These are phyloP conservation scores for Ophioceras dolichostomum DNA, from an alignment of 2,329 filamentous ascomycete species.

Conservation along the genomic window DNA sequence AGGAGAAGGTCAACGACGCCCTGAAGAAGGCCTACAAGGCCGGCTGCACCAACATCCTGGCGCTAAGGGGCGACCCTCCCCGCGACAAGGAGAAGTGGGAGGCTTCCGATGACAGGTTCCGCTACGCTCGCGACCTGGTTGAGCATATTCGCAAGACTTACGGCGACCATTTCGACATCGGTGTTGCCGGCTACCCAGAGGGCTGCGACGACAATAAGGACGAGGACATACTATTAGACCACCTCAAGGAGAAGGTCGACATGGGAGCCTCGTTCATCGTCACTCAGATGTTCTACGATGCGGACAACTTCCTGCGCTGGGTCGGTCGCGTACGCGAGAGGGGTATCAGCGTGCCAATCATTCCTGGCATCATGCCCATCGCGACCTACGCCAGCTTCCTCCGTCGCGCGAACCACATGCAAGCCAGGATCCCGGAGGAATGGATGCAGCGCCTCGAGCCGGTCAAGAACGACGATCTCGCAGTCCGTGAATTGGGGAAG, in stretches of 20 bases:
- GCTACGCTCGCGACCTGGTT: conserved; percentile 81
- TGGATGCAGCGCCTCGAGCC: conserved; percentile 80
- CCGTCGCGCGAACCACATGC: conserved; percentile 81
- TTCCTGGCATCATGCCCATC: conserved; percentile 90
- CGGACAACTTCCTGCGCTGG: conserved; percentile 89
- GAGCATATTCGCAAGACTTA: conserved; percentile 65
- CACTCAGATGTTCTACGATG: conserved; percentile 99
- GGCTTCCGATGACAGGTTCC: conserved; percentile 74
- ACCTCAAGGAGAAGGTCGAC: conserved; percentile 95
- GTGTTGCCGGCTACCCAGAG: conserved; percentile 92
- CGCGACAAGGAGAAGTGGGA: conserved; percentile 91
- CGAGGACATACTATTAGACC: conserved; percentile 72
- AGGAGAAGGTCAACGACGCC: conserved; percentile 80
- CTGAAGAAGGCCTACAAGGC: conserved; percentile 82
- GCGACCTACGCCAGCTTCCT: conserved; percentile 91
- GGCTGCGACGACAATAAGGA: conserved; percentile 89
- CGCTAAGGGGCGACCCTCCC: conserved; percentile 84
- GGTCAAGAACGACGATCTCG: conserved; percentile 91
- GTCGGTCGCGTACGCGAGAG: conserved; percentile 72
- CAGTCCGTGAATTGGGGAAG: conserved; percentile 82
- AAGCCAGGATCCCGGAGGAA: conserved; percentile 65
- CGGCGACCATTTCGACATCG: conserved; percentile 90
- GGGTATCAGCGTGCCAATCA: conserved; percentile 60
- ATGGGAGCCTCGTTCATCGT: conserved; percentile 88
- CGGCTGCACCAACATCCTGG: conserved; percentile 94